Conservation (phyloP, 306 rosid genomes). For the Glycine soja region DNA sequence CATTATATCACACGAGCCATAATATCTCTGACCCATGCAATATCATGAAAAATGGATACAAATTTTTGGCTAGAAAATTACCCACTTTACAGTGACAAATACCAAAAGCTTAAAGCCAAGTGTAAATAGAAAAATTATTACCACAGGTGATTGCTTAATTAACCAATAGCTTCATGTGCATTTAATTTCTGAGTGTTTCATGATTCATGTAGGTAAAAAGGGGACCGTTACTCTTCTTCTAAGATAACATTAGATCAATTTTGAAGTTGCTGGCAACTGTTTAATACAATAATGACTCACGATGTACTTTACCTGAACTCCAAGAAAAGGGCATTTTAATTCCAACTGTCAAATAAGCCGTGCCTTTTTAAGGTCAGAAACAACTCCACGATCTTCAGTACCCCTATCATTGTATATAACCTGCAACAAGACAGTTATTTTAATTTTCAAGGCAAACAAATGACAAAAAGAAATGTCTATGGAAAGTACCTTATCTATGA, state of each 20-base stretch:
- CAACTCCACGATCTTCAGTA: conserved; percentile 78
- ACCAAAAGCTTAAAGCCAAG: conserved; percentile 32
- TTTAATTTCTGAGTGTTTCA: conserved; percentile 21
- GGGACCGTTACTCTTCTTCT: conserved; percentile 20
- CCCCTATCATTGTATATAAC: conserved; percentile 81
- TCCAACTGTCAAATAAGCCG: conserved; percentile 66
- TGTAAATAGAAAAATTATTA: conserved; percentile 25
- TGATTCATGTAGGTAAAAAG: no score
- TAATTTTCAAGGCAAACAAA: conserved; percentile 24
- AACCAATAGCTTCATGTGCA: conserved; percentile 9
- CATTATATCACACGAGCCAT: conserved; percentile 12
- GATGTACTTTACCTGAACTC: conserved; percentile 62
- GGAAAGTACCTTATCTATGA: conserved; percentile 86
- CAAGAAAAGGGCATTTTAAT: conserved; percentile 45
- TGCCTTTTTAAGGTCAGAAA: conserved; percentile 87
- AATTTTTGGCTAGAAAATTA: conserved; percentile 34
- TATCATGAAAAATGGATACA: conserved; percentile 32
- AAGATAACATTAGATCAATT: conserved; percentile 35
- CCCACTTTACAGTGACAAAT: conserved; percentile 24
- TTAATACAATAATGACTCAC: conserved; percentile 44
- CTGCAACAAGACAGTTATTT: conserved; percentile 52
- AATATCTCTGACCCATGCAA: no score
- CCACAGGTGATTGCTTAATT: conserved; percentile 28
- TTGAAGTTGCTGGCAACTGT: conserved; percentile 26
- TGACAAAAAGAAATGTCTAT: not conserved